Evolutionary conservation across 1,139 yeast species (phyloP).

Genomic region (Geotrichum citri-aurantii): DNA sequence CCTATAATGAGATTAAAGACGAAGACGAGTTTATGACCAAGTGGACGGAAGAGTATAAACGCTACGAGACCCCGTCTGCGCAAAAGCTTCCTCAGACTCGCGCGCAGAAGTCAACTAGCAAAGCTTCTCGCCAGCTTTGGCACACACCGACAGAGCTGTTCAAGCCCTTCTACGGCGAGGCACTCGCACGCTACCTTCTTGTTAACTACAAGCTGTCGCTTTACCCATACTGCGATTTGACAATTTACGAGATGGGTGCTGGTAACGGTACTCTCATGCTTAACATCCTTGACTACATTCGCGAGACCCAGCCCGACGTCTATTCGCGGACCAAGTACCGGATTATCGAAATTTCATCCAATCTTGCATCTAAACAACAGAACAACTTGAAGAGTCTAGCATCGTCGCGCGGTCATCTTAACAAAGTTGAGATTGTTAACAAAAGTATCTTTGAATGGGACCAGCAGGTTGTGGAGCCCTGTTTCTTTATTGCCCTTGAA

Average conservation of each 20-base stretch:
- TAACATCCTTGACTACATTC: constrained; percentile 64
- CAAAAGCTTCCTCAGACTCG: constrained; percentile 19
- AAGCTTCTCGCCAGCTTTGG: constrained; percentile 60
- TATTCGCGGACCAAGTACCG: constrained; percentile 62
- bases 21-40: constrained; percentile 64
- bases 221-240: constrained; percentile 60
- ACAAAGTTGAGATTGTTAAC: constrained; percentile 61
- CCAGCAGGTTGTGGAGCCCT: constrained; percentile 56
- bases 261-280: constrained; percentile 86
- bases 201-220: constrained; percentile 62
- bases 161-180: constrained; percentile 75
- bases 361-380: constrained; percentile 59
- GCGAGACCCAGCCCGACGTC: constrained; percentile 61
- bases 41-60: constrained; percentile 64
- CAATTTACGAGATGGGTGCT: constrained; percentile 84
- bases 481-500: constrained; percentile 75
- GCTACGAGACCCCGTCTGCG: constrained; percentile 42
- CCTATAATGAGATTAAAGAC: constrained; percentile 53
- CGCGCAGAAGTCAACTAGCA: constrained; percentile 28
- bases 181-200: constrained; percentile 67
- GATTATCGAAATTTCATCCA: constrained; percentile 70
- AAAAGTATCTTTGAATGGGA: constrained; percentile 76
- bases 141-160: constrained; percentile 87
- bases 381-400: constrained; percentile 29
- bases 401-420: constrained; percentile 41